These are phyloP conservation scores for Lactarius indigo DNA, from an alignment of 768 basidiomycete genomes.

Conservation along the genomic window DNA sequence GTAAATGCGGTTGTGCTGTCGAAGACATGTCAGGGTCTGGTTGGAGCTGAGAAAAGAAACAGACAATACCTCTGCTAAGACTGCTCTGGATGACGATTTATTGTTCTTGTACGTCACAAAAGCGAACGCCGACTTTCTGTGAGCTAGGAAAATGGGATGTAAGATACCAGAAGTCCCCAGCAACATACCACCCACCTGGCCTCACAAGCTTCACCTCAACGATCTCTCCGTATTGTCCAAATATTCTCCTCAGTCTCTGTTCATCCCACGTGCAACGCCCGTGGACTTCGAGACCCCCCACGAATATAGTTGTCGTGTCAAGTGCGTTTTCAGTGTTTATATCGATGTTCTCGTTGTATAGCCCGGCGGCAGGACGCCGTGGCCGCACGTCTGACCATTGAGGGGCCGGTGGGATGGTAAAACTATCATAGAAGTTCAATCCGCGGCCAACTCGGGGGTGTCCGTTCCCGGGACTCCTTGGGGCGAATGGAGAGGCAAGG, in stretches of 20 bases:
- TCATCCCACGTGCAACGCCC: constrained; percentile 70
- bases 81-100: constrained; percentile 63
- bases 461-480: constrained; percentile 27
- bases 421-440: constrained; percentile 50
- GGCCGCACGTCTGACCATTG: constrained; percentile 6
- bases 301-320: constrained; percentile 70
- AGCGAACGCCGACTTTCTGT: constrained; percentile 68
- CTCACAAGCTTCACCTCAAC: constrained; percentile 62
- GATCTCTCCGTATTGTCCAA: constrained; percentile 61
- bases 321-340: constrained; percentile 38
- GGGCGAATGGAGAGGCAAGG: constrained; percentile 29
- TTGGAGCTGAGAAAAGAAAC: background rate
- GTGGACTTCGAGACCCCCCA: constrained; percentile 68
- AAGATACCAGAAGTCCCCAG: background rate
- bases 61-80: constrained; percentile 54
- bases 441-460: constrained; percentile 46
- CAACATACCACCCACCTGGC: constrained; percentile 47
- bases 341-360: constrained; percentile 17
- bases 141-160: constrained; percentile 39
- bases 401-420: constrained; percentile 38
- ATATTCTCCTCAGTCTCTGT: constrained; percentile 52
- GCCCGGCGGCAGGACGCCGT: background rate
- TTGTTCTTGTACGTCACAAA: constrained; percentile 69
- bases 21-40: constrained; percentile 15
- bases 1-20: constrained; percentile 66